Evolutionary conservation across 805 yeast genomes (phyloP).

Genomic region (Saturnispora saitoi): DNA sequence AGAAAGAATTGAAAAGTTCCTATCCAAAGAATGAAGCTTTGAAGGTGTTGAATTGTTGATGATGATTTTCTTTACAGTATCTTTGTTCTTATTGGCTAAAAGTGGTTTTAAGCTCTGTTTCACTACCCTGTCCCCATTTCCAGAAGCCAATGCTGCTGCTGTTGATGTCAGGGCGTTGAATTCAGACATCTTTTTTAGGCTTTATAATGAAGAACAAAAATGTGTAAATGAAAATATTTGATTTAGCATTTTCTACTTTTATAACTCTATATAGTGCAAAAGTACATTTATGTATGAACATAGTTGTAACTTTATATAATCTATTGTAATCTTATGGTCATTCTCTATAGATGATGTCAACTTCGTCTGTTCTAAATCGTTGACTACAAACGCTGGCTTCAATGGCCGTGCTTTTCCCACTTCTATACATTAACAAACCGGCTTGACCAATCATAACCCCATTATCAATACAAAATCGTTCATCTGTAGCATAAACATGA

Average conservation of each 20-base stretch:
- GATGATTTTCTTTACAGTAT: constrained; percentile 3
- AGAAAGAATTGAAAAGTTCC: constrained; percentile 46
- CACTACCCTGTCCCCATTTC: constrained; percentile 11
- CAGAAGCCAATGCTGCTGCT: constrained; percentile 39
- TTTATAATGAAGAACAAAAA: neutral
- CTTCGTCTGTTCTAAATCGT: constrained; percentile 91
- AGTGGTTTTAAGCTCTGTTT: constrained; percentile 6
- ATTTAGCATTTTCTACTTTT: neutral
- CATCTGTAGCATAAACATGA: constrained; percentile 89
- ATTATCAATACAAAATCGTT: constrained; percentile 92
- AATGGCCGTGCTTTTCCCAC: constrained; percentile 59
- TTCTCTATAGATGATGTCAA: constrained; percentile 82
- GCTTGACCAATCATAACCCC: constrained; percentile 99
- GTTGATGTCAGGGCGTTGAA: constrained; percentile 44
- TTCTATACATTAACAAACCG: constrained; percentile 76
- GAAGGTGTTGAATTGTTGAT: constrained; percentile 6
- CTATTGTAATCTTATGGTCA: neutral
- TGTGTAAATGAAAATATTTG: neutral
- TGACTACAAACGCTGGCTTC: constrained; percentile 82
- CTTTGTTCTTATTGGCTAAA: constrained; percentile 8
- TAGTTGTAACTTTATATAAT: neutral
- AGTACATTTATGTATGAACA: neutral
- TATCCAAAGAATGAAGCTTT: constrained; percentile 14
- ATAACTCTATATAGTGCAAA: neutral
- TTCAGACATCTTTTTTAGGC: constrained; percentile 16